phyloP scores from a whole-genome alignment of 331 rosid genomes.

The Malus hybrid region DNA sequence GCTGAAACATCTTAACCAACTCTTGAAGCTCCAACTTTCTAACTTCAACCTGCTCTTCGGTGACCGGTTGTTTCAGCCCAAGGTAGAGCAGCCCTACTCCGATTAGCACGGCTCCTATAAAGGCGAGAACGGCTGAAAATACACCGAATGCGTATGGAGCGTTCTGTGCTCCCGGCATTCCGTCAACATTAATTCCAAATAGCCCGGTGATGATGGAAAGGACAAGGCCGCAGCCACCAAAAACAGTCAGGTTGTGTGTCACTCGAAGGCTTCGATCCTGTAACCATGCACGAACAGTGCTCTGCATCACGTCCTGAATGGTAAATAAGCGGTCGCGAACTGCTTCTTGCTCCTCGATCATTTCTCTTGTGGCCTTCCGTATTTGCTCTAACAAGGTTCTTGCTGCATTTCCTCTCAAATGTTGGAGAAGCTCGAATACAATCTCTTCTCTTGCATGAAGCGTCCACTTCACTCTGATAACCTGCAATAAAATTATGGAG shows the following conservation, averaged over 20 bases:
- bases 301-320: conserved; percentile 94
- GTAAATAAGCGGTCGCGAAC: conserved; percentile 89
- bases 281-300: conserved; percentile 96
- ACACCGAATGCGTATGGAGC: conserved; percentile 74
- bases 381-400: conserved; percentile 42
- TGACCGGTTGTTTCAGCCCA: conserved; percentile 58
- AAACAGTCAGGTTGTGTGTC: conserved; percentile 72
- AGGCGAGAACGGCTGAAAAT: conserved; percentile 39
- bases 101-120: conserved; percentile 48
- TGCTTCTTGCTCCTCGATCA: conserved; percentile 98
- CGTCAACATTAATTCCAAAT: conserved; percentile 92
- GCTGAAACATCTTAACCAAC: conserved; percentile 76
- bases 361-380: conserved; percentile 61
- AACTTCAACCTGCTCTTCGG: conserved; percentile 47
- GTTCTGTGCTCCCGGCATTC: conserved; percentile 64
- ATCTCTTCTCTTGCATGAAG: conserved; percentile 96
- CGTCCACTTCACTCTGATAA: conserved; percentile 93
- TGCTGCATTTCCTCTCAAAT: conserved; percentile 62
- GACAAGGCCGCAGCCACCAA: conserved; percentile 87
- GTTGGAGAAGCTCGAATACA: conserved; percentile 68
- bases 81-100: conserved; percentile 60
- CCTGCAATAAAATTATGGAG: conserved; percentile 33
- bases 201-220: conserved; percentile 82
- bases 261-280: conserved; percentile 90
- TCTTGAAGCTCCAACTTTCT: conserved; percentile 74